Evolutionary conservation across 441 rosid species (phyloP).

Genomic region (Gossypium schwendimanii): DNA sequence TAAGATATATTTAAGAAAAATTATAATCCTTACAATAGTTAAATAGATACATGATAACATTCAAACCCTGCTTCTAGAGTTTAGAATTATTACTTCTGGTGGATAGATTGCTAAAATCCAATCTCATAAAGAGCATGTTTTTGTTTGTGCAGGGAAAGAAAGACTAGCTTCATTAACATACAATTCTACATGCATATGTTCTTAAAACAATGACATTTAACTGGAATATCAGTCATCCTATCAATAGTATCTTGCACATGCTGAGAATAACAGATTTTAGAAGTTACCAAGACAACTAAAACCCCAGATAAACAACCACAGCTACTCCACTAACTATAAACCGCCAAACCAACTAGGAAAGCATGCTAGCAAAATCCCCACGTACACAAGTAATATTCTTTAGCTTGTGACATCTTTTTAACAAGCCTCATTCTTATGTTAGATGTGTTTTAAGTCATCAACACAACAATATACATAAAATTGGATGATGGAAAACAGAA

Average conservation of each 20-base stretch:
- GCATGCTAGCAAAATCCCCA: neutral
- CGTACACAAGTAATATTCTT: neutral
- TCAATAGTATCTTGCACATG: neutral
- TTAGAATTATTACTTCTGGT: neutral
- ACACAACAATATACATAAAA: conserved; percentile 10
- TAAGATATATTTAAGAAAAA: neutral
- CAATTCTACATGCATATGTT: neutral
- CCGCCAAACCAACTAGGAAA: neutral
- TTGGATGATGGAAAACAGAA: conserved; percentile 14
- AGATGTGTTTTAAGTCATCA: neutral
- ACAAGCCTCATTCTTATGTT: neutral
- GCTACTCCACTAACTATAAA: neutral
- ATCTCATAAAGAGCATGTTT: neutral
- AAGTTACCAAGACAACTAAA: neutral
- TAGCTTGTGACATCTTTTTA: neutral
- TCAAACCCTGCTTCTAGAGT: neutral
- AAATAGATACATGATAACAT: neutral
- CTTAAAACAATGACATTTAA: neutral
- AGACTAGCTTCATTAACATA: neutral
- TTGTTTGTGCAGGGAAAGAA: neutral
- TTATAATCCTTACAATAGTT: neutral
- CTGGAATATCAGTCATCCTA: neutral
- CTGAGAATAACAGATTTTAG: neutral
- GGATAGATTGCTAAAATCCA: neutral
- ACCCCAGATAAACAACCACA: neutral